Percentiles rank a stretch among this genome's conserved stretches.
Conservation (phyloP, 208 protist genomes). For the Leishmania major region DNA sequence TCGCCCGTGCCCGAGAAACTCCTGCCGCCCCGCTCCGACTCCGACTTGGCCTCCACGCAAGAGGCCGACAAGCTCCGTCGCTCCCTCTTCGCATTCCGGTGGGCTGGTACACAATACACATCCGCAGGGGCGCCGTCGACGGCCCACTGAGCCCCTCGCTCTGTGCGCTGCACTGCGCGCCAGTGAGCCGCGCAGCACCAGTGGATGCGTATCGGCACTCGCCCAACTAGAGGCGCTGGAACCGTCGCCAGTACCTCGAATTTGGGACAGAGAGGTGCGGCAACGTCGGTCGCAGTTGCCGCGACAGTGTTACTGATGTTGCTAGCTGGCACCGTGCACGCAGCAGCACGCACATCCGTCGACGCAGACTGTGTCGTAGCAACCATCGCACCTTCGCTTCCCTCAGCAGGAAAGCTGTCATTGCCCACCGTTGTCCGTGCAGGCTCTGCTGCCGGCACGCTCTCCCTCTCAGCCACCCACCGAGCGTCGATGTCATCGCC, state of each 20-base stretch:
- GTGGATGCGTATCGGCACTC: slow-evolving; percentile 6
- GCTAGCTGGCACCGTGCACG: neutral
- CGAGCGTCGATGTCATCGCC: neutral
- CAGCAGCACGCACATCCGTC: neutral
- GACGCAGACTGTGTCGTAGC: neutral
- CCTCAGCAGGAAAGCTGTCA: neutral
- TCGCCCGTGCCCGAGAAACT: neutral
- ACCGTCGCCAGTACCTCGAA: slow-evolving; percentile 2
- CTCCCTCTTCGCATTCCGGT: neutral
- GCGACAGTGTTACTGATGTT: neutral
- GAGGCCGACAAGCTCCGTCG: neutral
- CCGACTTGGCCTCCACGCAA: neutral
- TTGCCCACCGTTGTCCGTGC: no score
- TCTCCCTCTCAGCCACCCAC: neutral
- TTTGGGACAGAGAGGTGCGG: neutral
- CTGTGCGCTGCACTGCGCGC: slow-evolving; percentile 13
- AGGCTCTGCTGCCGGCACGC: neutral
- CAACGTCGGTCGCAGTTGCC: neutral
- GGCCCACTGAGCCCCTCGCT: slow-evolving; percentile 10
- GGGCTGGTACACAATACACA: slow-evolving; percentile 16
- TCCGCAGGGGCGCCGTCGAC: slow-evolving; percentile 6
- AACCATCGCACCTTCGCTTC: neutral
- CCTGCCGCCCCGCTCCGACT: neutral
- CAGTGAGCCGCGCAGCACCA: slow-evolving; percentile 18
- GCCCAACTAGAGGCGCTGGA: neutral